phyloP scores from a whole-genome alignment of 192 early-diverging fungal species.

The Piromyces sp. region DNA sequence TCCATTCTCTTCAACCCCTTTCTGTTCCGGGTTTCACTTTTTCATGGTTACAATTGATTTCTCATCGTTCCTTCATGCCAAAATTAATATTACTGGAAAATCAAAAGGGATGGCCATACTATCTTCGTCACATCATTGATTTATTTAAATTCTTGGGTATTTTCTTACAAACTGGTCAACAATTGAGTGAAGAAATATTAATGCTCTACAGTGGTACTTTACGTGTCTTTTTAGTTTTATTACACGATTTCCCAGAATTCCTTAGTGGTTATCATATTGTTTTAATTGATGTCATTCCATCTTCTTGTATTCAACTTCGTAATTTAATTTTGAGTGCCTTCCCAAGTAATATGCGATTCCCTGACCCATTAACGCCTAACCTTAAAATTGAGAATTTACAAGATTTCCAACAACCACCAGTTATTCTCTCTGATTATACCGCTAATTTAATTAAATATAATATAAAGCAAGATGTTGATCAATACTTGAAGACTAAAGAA shows the following conservation, averaged over 20 bases:
- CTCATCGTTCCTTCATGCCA: conserved; percentile 85
- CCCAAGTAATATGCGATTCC: conserved; percentile 80
- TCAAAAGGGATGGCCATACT: conserved; percentile 75
- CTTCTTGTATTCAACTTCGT: conserved; percentile 78
- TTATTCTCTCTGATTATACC: conserved; percentile 70
- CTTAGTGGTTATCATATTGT: conserved; percentile 78
- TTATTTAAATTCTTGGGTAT: conserved; percentile 75
- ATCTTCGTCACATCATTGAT: conserved; percentile 66
- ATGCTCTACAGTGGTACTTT: conserved; percentile 79
- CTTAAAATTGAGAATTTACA: conserved; percentile 79
- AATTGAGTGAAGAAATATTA: conserved; percentile 18
- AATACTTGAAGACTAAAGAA: conserved; percentile 38
- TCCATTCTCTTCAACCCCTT: conserved; percentile 66
- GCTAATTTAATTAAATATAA: conserved; percentile 34
- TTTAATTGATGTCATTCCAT: conserved; percentile 82
- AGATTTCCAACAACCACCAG: conserved; percentile 71
- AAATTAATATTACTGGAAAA: conserved; percentile 57
- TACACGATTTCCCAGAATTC: conserved; percentile 97
- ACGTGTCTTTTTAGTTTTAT: conserved; percentile 75
- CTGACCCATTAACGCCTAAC: conserved; percentile 92
- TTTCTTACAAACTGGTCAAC: conserved; percentile 32
- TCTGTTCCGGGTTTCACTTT: conserved; percentile 85
- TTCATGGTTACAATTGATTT: conserved; percentile 83
- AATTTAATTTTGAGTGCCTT: conserved; percentile 93
- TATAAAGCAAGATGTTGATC: conserved; percentile 57